Conservation (phyloP, 306 rosid species). For the Gleditsia sinensis region DNA sequence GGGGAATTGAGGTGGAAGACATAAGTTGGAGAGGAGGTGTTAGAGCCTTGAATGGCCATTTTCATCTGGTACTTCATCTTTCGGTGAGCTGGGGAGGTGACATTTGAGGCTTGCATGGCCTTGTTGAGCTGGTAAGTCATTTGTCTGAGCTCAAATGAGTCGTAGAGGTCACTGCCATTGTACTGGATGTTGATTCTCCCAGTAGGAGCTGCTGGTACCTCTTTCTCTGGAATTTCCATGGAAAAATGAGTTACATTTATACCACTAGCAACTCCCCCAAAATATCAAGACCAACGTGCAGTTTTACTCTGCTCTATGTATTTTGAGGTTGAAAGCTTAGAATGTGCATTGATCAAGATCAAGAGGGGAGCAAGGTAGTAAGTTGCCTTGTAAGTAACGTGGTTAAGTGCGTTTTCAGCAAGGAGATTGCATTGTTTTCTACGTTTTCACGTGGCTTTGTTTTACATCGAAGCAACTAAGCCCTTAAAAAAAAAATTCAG, state of each 20-base stretch:
- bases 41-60: constrained; percentile 48
- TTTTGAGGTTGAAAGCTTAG: constrained; percentile 19
- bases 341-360: constrained; percentile 28
- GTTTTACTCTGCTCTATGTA: constrained; percentile 22
- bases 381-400: constrained; percentile 54
- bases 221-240: constrained; percentile 41
- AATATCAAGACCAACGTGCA: constrained; percentile 21
- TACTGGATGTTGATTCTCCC: constrained; percentile 37
- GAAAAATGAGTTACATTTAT: constrained; percentile 27
- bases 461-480: constrained; percentile 34
- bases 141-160: constrained; percentile 59
- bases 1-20: constrained; percentile 43
- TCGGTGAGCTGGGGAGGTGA: constrained; percentile 37
- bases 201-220: constrained; percentile 30
- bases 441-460: constrained; percentile 38
- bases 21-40: constrained; percentile 34
- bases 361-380: constrained; percentile 22
- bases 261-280: constrained; percentile 29
- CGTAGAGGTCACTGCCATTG: constrained; percentile 60
- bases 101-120: constrained; percentile 52
- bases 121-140: constrained; percentile 60
- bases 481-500: constrained; percentile 8
- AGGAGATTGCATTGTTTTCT: constrained; percentile 51
- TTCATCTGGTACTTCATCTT: constrained; percentile 47
- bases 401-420: constrained; percentile 31